phyloP scores from a whole-genome alignment of 129 eudicot species.

The Saposhnikovia divaricata region DNA sequence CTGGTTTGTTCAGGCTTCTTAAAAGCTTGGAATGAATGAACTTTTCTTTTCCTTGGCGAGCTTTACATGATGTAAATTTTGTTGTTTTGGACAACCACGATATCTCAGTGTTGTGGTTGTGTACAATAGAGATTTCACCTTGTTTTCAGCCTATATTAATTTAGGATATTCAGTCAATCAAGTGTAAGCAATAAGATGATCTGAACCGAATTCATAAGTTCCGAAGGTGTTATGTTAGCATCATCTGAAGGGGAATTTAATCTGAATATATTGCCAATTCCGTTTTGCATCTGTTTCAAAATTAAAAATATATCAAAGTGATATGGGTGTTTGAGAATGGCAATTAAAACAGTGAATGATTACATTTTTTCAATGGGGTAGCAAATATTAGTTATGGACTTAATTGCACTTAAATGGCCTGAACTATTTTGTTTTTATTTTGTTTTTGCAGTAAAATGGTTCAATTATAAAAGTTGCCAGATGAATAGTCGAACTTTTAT shows the following conservation, averaged over 20 bases:
- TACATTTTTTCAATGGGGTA: too few relatives aligned
- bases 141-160: not conserved
- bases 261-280: not conserved
- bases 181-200: slow-evolving; percentile 2
- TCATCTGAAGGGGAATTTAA: not conserved
- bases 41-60: not conserved
- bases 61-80: slow-evolving; percentile 22
- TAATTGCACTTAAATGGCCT: too few relatives aligned
- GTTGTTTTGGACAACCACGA: slow-evolving; percentile 10
- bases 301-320: too few relatives aligned
- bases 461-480: too few relatives aligned
- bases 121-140: slow-evolving; percentile 8
- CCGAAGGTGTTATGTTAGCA: not conserved
- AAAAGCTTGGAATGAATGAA: slow-evolving; percentile 64
- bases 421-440: too few relatives aligned
- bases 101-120: not conserved
- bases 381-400: too few relatives aligned
- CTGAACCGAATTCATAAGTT: not conserved
- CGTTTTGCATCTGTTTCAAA: not conserved
- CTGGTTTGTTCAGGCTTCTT: slow-evolving; percentile 77
- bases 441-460: too few relatives aligned
- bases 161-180: not conserved
- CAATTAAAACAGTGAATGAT: too few relatives aligned
- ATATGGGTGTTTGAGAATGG: not conserved
- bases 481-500: too few relatives aligned